phyloP scores from a whole-genome alignment of 352 stramenopile species.

The Elongisporangium prolatum region DNA sequence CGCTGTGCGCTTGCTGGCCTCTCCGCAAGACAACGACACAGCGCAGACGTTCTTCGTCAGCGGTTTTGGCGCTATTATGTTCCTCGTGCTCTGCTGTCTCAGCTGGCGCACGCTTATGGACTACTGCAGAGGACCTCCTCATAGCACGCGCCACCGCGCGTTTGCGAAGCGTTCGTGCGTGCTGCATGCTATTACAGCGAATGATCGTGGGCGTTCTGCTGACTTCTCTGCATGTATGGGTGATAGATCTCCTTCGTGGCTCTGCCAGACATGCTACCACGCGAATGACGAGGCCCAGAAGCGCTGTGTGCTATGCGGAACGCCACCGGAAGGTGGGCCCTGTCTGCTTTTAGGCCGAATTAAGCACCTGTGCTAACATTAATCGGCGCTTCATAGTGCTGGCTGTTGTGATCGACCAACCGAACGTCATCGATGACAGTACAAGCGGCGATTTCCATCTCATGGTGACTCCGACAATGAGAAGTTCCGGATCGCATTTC shows the following conservation, averaged over 20 bases:
- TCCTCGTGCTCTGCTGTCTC: constrained; percentile 34
- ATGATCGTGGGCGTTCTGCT: constrained; percentile 4
- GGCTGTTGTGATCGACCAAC: background rate
- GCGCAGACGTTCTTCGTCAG: constrained; percentile 13
- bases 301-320: constrained; percentile 51
- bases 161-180: constrained; percentile 43
- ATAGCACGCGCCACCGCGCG: constrained; percentile 31
- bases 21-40: background rate
- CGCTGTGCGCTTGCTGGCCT: background rate
- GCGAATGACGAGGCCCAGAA: constrained; percentile 41
- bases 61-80: constrained; percentile 23
- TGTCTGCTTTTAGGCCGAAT: background rate
- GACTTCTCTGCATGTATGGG: constrained; percentile 3
- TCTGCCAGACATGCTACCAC: constrained; percentile 52
- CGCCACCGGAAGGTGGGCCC: constrained; percentile 25
- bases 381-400: background rate
- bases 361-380: background rate
- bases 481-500: background rate
- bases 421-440: background rate
- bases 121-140: constrained; percentile 36
- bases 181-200: background rate
- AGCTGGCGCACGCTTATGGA: constrained; percentile 48
- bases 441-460: constrained; percentile 4
- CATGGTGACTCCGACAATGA: constrained; percentile 14
- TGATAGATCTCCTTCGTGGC: constrained; percentile 36